Evolutionary conservation across 805 yeast species (phyloP), one percentile per base, ranked within the genome.

Genomic region (Candida orba): DNA sequence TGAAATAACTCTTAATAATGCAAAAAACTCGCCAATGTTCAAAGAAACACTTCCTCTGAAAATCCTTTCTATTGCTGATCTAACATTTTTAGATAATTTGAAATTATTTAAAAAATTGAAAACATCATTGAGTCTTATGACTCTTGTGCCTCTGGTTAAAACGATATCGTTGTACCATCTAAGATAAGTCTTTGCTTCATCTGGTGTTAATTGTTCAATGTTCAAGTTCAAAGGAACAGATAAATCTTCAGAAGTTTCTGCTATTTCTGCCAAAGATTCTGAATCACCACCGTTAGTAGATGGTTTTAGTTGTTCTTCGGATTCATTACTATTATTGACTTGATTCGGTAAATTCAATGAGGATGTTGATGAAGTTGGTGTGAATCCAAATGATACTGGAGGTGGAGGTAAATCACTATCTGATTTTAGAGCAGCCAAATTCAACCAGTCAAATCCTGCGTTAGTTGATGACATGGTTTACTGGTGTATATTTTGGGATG

Each of bases 81-180:
- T 78, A 30, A 76, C 66, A 3, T 60, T 54, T 1, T 70, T 71
- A 2, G 79, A 56, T 13, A 91, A 65, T 43, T 78, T 80, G 67
- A 91, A 91, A 60, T 91, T 90, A 53, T 73, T 71, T 46, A 93
- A 68, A 59, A 91, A 91, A 38, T 68, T 67, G 62, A 84, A 79
- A n/a, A 87, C 85, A 59, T 93, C 98, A 10, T 71, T 74, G 49
- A 91, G 66, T 4, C 80, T 71, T 8, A 91, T 79, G 29, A 85
- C 65, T 47, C 81, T 72, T 36, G 80, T 73, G 33, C 80, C 79
- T 49, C 84, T 83, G 42, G 90, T 75, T 37, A 84, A 72, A 32
- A 84, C 73, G 29, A 91, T 78, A 56, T 87, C 90, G 52, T 88
- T 83, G 62, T 90, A 91, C 99, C 99, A 91, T 51, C 96, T 71